Conservation (phyloP, 2,329 filamentous ascomycete species). For the Penicillium decumbens region DNA sequence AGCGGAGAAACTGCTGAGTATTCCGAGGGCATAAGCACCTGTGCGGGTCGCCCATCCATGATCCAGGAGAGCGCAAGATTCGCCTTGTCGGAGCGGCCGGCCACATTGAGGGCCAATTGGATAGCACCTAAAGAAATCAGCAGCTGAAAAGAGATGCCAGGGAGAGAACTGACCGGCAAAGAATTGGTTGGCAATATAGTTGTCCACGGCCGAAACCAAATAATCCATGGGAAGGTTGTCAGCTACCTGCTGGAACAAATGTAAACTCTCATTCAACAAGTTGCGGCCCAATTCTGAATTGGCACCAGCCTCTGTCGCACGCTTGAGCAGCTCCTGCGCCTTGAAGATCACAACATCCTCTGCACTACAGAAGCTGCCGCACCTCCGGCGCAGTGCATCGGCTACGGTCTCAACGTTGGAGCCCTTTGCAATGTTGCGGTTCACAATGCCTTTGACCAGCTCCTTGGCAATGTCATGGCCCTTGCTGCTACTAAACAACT, state of each 20-base stretch:
- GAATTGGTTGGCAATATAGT: conserved; percentile 78
- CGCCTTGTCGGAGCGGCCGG: conserved; percentile 77
- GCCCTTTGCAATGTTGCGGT: conserved; percentile 92
- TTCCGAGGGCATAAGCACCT: conserved; percentile 34
- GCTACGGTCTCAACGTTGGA: conserved; percentile 97
- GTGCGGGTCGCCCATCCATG: conserved; percentile 69
- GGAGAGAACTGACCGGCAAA: conserved; percentile 59
- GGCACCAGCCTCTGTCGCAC: conserved; percentile 70
- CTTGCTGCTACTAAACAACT: conserved; percentile 70
- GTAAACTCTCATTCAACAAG: conserved; percentile 80
- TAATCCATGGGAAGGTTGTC: conserved; percentile 76
- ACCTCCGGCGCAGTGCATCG: conserved; percentile 84
- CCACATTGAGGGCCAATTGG: conserved; percentile 76
- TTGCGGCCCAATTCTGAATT: conserved; percentile 73
- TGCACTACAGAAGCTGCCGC: conserved; percentile 94
- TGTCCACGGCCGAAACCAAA: conserved; percentile 68
- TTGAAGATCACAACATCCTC: conserved; percentile 99
- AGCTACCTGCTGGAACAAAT: conserved; percentile 83
- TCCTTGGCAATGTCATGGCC: conserved; percentile 90
- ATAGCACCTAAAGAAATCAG: conserved; percentile 61
- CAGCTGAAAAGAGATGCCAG: conserved; percentile 10
- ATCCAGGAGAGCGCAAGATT: conserved; percentile 83
- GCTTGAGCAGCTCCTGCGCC: conserved; percentile 88
- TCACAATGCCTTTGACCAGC: conserved; percentile 95
- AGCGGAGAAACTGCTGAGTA: conserved; percentile 9